Evolutionary conservation across 352 stramenopile species (phyloP), one percentile per base, ranked within the genome.

Genomic region (Phytophthora ramorum): DNA sequence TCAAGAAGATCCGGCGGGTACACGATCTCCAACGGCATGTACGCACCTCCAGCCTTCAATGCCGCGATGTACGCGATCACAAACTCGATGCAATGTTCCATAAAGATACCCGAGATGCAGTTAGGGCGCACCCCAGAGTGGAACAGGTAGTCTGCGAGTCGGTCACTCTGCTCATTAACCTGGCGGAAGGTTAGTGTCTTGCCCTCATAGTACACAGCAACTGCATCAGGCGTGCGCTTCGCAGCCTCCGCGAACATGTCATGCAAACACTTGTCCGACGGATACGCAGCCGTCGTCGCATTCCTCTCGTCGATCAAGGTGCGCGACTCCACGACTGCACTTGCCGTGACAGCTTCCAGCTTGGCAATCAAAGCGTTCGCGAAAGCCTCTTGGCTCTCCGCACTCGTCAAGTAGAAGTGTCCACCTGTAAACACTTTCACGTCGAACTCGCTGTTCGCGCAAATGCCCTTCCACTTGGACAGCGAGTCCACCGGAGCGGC

Each of bases 11-110:
- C 84, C 3, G 90, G 93, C 13, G 94, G 94, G 64, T 98, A 98
- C 55, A 93, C 85, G 53, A 93, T 89, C 65, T 93, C 85, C 19
- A 93, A 64, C 14, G 92, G 92, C 84, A 98, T 97, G 81, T 97
- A 98, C 7, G 87, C 87, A 17, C 87, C 92, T 13, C 93, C 91
- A 16, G 90, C 91, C 73, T 97, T 98, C 26, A 98, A 77, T 9
- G 91, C 88, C 7, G 92, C 93, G 32, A 98, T 76, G 68, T 97
- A 97, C 6, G 79, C 85, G 19, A 98, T 79, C 40, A 97, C 90
- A 66, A 97, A 98, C 77, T 97, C 87, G 53, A 89, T 80, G 56
- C 87, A 96, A 37, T 96, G 91, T 56, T 97, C 92, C 90, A 98
- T 97, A 63, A 98, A 93, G 69, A 93, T 90, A 28, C 82, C 85